Base-by-base conservation (phyloP, 73 alveolate species). In the Strombidium stylifer region DNA sequence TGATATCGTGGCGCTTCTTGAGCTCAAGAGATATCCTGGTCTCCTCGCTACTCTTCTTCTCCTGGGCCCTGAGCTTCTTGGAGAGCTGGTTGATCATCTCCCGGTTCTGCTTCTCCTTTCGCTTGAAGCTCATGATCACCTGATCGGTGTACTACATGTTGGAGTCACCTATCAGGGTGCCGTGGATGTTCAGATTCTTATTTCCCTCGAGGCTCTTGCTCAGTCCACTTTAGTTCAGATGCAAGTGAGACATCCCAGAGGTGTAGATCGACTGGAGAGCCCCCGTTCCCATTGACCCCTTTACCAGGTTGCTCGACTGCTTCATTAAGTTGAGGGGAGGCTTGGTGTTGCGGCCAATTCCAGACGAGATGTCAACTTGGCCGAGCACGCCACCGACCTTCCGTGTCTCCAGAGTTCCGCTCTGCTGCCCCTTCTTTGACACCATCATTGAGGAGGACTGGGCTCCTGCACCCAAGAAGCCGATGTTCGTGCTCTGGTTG, bases 11-110 rank as follows among this genome's bases (percentile, higher is more conserved):
- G 15, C 62, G 1, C 50, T 60, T 60, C 31, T 60, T 39, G n/a
- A 32, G 28, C 19, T 60, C 75, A 47, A 4, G 8, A 18, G 51
- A 32, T 1, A 60, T 2, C 50, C 41, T 60, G 15, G 48, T 24
- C 31, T 60, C 75, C 75, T 60, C 75, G 20, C 42, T 28, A 1
- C 37, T 41, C 26, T 28, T 37, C 44, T 60, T 60, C 61, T 60
- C 75, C 5, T 48, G 23, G 10, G 45, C 78, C 47, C 45, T 60
- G 10, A 60, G 61, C 28, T 60, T 60, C 20, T 50, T 47, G 23
- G 62, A 41, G 1, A 60, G 39, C 32, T 60, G 61, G 12, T 24
- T 18, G 15, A 60, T 60, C 12, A 60, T 60, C 28, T 60, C 75
- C 28, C 61, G 36, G n/a, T 39, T 40, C 4, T 59, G 61, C n/a